A percentile compares a stretch with the other conserved stretches of the same genome.
Conservation (phyloP, 768 basidiomycete species). For the Trametes elegans region DNA sequence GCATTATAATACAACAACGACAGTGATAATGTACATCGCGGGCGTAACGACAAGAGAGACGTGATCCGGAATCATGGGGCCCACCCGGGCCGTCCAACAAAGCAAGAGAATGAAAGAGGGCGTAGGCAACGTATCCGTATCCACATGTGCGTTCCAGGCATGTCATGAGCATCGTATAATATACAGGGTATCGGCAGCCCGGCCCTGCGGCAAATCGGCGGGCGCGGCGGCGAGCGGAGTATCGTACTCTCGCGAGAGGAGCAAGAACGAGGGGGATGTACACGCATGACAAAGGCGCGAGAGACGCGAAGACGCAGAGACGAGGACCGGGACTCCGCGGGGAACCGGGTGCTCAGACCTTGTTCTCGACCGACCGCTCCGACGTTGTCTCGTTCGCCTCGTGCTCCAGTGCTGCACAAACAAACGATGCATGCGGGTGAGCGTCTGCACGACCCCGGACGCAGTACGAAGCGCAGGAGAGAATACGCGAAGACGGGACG, state of each 20-base stretch:
- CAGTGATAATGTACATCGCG: too few species aligned
- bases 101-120: neutral
- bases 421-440: too few species aligned
- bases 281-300: too few species aligned
- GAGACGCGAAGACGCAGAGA: neutral
- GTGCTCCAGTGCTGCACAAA: conserved; percentile 19
- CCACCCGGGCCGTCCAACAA: too few species aligned
- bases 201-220: too few species aligned
- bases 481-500: neutral
- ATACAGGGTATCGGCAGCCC: too few species aligned
- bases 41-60: neutral
- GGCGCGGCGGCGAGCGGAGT: neutral
- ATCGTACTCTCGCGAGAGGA: neutral
- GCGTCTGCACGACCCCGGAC: neutral
- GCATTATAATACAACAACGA: too few species aligned
- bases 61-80: too few species aligned
- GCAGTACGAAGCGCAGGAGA: too few species aligned
- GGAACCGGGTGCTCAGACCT: conserved; percentile 11
- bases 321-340: neutral
- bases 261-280: neutral
- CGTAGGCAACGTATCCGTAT: too few species aligned
- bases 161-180: too few species aligned
- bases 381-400: conserved; percentile 22
- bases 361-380: conserved; percentile 20
- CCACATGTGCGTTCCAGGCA: neutral